Evolutionary conservation across 2,329 filamentous ascomycete species (phyloP), one percentile per base, ranked within the genome.

Genomic region (Coleophoma cylindrospora): DNA sequence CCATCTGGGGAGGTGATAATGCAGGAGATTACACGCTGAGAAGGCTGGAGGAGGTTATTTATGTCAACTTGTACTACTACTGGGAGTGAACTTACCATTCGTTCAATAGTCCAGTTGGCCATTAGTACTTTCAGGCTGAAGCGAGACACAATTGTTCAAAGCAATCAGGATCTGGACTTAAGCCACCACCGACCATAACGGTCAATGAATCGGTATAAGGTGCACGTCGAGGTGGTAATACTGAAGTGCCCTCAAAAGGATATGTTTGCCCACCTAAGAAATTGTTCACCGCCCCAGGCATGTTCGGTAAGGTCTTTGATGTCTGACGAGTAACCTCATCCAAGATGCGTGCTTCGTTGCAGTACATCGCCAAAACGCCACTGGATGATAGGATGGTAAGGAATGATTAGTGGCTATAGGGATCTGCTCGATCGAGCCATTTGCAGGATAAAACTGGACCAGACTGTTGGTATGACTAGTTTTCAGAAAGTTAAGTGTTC

Each of bases 381-480:
- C 81, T 78, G 1, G 76, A 74, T 1, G 83, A 83, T 11, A 87
- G 67, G 9, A 85, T 79, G 11, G 73, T 72, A 19, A 84, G 64
- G 68, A 80, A 87, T 0, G 84, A 84, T 51, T 87, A 87, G 34
- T 86, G 66, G 59, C 86, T 87, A 67, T 83, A 80, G 2, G 83
- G 83, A 52, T 86, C 79, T 3, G 83, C 85, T 13, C 77, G 72
- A 52, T 77, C 68, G 15, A 87, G 74, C 69, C 80, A 86, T 48
- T 84, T 77, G 66, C 81, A 76, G 59, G 74, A 73, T 21, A 69
- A 65, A 14, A 74, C 74, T 34, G 76, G 72, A 0, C 43, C 50
- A 34, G 74, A n/a, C n/a, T n/a, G 62, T 34, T 57, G 44, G 40
- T 64, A 64, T 1, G 49, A 45, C 60, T 62, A 65, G n/a, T 44